Evolutionary conservation across 805 yeast genomes (phyloP).

Genomic region (Wickerhamomyces xylosicus): DNA sequence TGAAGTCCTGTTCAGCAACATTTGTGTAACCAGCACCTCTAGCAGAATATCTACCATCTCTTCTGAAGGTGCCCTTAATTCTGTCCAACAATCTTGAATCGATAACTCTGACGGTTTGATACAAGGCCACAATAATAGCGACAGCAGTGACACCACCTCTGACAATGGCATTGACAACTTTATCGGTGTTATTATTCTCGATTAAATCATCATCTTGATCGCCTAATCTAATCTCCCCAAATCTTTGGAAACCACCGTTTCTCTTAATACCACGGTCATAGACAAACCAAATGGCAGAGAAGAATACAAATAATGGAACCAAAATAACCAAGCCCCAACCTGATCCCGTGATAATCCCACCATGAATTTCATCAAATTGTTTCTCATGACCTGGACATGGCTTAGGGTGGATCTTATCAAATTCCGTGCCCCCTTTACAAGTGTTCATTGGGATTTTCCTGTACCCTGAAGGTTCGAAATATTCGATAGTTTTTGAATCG

Average conservation of each 20-base stretch:
- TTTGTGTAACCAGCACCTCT: slow-evolving; percentile 16
- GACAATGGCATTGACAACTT: slow-evolving; percentile 38
- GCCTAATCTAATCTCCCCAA: slow-evolving; percentile 86
- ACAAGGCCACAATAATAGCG: slow-evolving; percentile 21
- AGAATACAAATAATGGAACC: slow-evolving; percentile 36
- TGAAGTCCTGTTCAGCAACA: slow-evolving; percentile 12
- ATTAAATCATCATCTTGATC: slow-evolving; percentile 62
- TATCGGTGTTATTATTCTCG: slow-evolving; percentile 40
- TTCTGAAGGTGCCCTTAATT: slow-evolving; percentile 10
- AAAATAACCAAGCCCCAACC: slow-evolving; percentile 42
- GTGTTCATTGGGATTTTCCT: slow-evolving; percentile 79
- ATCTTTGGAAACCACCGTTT: slow-evolving; percentile 42
- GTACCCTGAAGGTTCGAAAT: slow-evolving; percentile 86
- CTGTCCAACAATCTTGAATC: slow-evolving; percentile 11
- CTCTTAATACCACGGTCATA: slow-evolving; percentile 78
- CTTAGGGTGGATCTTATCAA: slow-evolving; percentile 53
- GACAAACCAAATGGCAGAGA: slow-evolving; percentile 38
- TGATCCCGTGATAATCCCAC: slow-evolving; percentile 39
- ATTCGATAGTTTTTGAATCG: slow-evolving; percentile 48
- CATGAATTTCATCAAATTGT: slow-evolving; percentile 44
- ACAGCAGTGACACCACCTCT: slow-evolving; percentile 25
- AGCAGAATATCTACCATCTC: slow-evolving; percentile 13
- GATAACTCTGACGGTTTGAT: slow-evolving; percentile 19
- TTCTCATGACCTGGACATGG: slow-evolving; percentile 85
- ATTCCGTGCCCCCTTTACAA: slow-evolving; percentile 69